A percentile compares a stretch with the other conserved stretches of the same genome.
Evolutionary conservation across 192 early-diverging fungal species (phyloP).

Genomic region (Entrophospora sp.): DNA sequence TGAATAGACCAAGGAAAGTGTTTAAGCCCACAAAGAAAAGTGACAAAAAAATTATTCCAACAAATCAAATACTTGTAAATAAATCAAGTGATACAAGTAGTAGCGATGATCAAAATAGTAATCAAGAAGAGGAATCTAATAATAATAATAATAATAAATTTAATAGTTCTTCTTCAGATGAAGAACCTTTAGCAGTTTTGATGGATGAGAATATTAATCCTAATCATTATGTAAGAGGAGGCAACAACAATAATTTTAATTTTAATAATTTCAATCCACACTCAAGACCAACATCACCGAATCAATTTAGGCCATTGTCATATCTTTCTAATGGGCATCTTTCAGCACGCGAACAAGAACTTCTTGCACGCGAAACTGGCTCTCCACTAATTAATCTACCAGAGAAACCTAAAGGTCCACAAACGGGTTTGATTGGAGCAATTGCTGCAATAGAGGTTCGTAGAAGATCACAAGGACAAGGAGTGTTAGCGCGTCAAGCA

Average conservation of each 20-base stretch:
- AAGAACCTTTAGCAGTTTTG: too few species aligned
- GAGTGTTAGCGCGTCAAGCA: not conserved
- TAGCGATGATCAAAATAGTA: not conserved
- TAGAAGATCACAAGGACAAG: not conserved
- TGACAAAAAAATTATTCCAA: not conserved
- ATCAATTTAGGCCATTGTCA: too few species aligned
- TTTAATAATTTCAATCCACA: too few species aligned
- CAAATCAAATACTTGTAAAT: not conserved
- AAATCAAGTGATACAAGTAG: slow-evolving; percentile 13
- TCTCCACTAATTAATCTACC: slow-evolving; percentile 11
- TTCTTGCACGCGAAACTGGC: slow-evolving; percentile 6
- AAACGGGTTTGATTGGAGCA: slow-evolving; percentile 14
- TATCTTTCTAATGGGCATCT: too few species aligned
- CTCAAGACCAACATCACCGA: slow-evolving; percentile 12
- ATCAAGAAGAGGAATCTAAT: too few species aligned
- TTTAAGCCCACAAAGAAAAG: slow-evolving; percentile 19
- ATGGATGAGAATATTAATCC: too few species aligned
- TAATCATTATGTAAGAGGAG: too few species aligned
- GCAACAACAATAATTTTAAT: too few species aligned
- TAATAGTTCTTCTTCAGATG: too few species aligned
- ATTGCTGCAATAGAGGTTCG: slow-evolving; percentile 18
- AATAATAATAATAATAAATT: too few species aligned
- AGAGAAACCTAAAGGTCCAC: slow-evolving; percentile 16
- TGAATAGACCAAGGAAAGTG: slow-evolving; percentile 6
- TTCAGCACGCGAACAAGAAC: slow-evolving; percentile 15